Percentiles rank a stretch among this genome's conserved stretches.
Evolutionary conservation across 768 basidiomycete genomes (phyloP).

Genomic region (Albatrellus ellisii): DNA sequence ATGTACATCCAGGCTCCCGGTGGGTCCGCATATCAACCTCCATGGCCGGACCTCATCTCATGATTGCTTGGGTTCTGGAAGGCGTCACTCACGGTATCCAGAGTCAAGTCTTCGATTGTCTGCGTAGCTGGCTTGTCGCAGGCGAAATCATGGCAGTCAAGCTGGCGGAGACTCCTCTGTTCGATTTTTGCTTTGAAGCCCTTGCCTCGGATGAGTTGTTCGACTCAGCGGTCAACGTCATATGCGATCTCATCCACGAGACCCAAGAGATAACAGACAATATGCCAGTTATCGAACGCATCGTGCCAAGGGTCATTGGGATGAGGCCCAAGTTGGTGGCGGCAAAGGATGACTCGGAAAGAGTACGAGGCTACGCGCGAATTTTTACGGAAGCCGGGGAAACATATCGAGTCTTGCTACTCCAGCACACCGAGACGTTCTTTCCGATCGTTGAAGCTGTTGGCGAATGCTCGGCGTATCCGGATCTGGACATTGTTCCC

Average conservation of each 20-base stretch:
- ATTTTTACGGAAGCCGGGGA: constrained; percentile 97
- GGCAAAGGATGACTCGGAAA: constrained; percentile 69
- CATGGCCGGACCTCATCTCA: constrained; percentile 1
- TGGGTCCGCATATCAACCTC: constrained; percentile 23
- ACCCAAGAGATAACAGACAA: constrained; percentile 96
- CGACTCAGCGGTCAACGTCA: constrained; percentile 81
- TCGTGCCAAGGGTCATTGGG: constrained; percentile 77
- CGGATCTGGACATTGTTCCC: constrained; percentile 89
- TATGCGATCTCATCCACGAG: constrained; percentile 94
- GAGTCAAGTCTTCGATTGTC: constrained; percentile 67
- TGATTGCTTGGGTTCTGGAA: constrained; percentile 18
- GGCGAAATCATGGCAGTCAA: constrained; percentile 62
- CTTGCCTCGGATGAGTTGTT: constrained; percentile 79
- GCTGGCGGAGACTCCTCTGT: constrained; percentile 67
- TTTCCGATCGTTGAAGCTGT: constrained; percentile 94
- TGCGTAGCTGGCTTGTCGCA: constrained; percentile 78
- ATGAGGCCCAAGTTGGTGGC: constrained; percentile 49
- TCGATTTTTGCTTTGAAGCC: constrained; percentile 74
- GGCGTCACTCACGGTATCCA: constrained; percentile 77
- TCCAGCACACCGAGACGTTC: constrained; percentile 86
- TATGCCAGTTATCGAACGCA: constrained; percentile 74
- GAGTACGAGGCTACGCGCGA: constrained; percentile 78
- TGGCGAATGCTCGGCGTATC: constrained; percentile 82
- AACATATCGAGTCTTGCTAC: constrained; percentile 78
- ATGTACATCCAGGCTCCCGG: constrained; percentile 87